A percentile compares a stretch with the other conserved stretches of the same genome.
These are phyloP conservation scores for Raffaelea arxii DNA, from an alignment of 2,329 filamentous ascomycete species.

Conservation along the genomic window DNA sequence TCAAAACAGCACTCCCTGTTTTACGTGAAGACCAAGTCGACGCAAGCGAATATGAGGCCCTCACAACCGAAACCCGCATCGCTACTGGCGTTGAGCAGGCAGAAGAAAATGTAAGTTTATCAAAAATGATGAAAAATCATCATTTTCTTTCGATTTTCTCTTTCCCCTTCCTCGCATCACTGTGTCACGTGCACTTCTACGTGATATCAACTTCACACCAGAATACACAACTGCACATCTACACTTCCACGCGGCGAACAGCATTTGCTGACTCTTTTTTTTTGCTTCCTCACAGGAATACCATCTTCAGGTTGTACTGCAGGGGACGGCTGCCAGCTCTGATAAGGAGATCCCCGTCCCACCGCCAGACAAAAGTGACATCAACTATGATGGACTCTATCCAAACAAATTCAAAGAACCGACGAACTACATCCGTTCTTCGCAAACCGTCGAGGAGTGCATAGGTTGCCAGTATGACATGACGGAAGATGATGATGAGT, in stretches of 20 bases:
- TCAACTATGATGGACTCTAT: constrained; percentile 87
- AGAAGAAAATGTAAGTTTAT: constrained; percentile 83
- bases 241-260: background rate
- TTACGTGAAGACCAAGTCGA: constrained; percentile 88
- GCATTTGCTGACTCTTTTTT: constrained; percentile 19
- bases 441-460: constrained; percentile 94
- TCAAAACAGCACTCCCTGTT: constrained; percentile 79
- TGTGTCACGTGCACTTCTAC: constrained; percentile 35
- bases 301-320: constrained; percentile 78
- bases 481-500: constrained; percentile 80
- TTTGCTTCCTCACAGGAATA: constrained; percentile 57
- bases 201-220: constrained; percentile 25
- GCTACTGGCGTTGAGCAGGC: constrained; percentile 95
- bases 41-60: constrained; percentile 72
- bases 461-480: constrained; percentile 89
- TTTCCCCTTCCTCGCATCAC: constrained; percentile 6
- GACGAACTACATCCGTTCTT: constrained; percentile 92
- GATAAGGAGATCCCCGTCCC: constrained; percentile 57
- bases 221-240: background rate
- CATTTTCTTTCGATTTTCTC: constrained; percentile 3
- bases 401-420: constrained; percentile 71
- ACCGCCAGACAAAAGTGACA: constrained; percentile 49
- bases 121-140: constrained; percentile 10
- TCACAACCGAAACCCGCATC: constrained; percentile 75
- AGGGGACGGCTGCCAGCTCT: constrained; percentile 43